Base-by-base conservation (phyloP, 1,284 basidiomycete species). In the Cystobasidiaceae sp. region DNA sequence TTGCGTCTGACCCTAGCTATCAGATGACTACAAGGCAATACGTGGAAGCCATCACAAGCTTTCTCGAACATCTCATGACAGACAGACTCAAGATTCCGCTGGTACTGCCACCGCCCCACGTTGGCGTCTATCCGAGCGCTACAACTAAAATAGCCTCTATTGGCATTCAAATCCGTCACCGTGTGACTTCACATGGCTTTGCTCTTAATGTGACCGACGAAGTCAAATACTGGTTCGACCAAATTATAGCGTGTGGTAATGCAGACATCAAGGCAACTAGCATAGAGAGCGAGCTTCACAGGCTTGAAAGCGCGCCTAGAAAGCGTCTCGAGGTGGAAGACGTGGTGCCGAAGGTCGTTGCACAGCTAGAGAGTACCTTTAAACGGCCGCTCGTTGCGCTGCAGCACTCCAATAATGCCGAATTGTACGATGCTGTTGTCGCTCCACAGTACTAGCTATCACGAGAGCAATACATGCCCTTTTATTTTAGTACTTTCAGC, bases 151-250 rank as follows among this genome's bases (percentile, higher is more conserved):
- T 98, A 71, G 90, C 86, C 7, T 94, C 91, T 67, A 94, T 99
- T 66, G 96, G 96, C 51, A 91, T 99, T 56, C 93, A 97, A 77
- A 87, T 99, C 41, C 85, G 92, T 52, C 92, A 97, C 74, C 83
- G 94, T 34, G 82, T 99, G 66, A 93, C 93, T 33, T 89, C 86
- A 21, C 96, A 99, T 75, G 96, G 96, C 0, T 97, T 99, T 77
- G 85, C 93, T 1, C 80, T 97, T 75, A 99, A 99, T 76, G 80
- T 97, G 66, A 91, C 90, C 0, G 77, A 79, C 17, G 86, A 93
- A 69, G 90, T 90, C 1, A 75, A 85, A 17, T 73, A 78, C 15
- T 97, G 94, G 88, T 97, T 99, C 75, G 81, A 87, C 72, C 80
- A 84, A 66, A 84, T 98, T 44, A 85, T 94, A 0, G 94, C 96